phyloP scores from a whole-genome alignment of 2,329 filamentous ascomycete species.

The Talaromyces sp. region DNA sequence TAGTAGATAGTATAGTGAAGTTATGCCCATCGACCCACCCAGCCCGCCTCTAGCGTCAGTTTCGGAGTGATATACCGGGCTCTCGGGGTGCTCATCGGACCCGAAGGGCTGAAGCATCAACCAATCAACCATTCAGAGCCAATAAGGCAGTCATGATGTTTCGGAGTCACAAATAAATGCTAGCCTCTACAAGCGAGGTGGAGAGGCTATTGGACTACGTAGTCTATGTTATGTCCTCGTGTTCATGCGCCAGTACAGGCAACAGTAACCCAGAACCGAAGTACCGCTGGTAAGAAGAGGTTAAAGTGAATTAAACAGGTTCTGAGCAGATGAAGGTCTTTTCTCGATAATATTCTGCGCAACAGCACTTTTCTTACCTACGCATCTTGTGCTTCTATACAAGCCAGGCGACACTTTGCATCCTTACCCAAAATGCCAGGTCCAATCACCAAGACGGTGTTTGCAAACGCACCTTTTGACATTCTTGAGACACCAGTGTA shows the following conservation, averaged over 20 bases:
- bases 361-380: neutral
- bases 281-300: neutral
- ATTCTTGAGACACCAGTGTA: neutral
- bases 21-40: neutral
- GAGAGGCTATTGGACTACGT: neutral
- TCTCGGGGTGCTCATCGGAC: neutral
- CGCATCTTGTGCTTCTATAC: neutral
- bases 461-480: neutral
- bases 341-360: neutral
- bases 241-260: neutral
- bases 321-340: neutral
- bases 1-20: too few species aligned
- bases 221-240: neutral
- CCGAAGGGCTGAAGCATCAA: neutral
- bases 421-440: neutral
- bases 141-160: neutral
- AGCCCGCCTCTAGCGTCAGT: neutral
- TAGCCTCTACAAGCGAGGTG: too few species aligned
- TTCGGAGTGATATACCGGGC: neutral
- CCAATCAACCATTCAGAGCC: neutral
- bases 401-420: neutral
- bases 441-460: neutral
- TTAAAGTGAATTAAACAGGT: neutral
- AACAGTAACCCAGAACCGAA: neutral
- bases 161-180: neutral